These are phyloP conservation scores for Houttuynia cordata DNA, from an alignment of 164 flowering plant genomes.

Conservation along the genomic window DNA sequence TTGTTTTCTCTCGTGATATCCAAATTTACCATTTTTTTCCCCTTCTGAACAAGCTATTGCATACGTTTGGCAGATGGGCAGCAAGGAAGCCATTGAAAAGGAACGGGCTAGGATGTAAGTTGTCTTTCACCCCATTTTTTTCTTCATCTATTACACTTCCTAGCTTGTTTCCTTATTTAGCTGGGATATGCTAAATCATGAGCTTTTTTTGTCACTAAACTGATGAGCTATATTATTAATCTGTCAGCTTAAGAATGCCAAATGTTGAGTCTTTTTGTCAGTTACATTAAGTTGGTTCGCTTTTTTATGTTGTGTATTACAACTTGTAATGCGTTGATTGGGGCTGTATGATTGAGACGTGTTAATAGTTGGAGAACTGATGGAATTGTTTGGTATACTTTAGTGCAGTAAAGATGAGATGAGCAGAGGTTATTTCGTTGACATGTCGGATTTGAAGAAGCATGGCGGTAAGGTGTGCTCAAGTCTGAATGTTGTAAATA, in stretches of 20 bases:
- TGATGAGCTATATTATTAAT: neutral
- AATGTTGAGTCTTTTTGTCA: too few species aligned
- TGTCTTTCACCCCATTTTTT: neutral
- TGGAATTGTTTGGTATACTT: constrained; percentile 10
- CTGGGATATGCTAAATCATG: neutral
- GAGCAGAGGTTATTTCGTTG: constrained; percentile 91
- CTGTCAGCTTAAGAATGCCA: too few species aligned
- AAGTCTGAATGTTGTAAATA: too few species aligned
- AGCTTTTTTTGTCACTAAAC: too few species aligned
- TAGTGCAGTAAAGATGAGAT: constrained; percentile 91
- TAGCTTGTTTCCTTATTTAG: neutral
- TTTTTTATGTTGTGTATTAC: neutral
- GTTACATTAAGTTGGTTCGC: too few species aligned
- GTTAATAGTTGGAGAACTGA: neutral
- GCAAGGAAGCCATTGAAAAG: constrained; percentile 59
- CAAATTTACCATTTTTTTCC: neutral
- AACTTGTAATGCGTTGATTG: too few species aligned
- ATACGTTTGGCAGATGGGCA: constrained; percentile 39
- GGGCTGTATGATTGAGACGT: neutral
- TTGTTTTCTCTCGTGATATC: neutral
- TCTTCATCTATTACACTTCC: neutral
- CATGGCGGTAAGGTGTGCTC: constrained; percentile 88
- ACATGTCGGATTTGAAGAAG: constrained; percentile 60
- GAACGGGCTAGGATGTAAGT: constrained; percentile 85
- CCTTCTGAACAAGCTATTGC: neutral